A percentile compares a stretch with the other conserved stretches of the same genome.
These are phyloP conservation scores for Rheum nobile DNA, from an alignment of 148 eudicot genomes.

Conservation along the genomic window DNA sequence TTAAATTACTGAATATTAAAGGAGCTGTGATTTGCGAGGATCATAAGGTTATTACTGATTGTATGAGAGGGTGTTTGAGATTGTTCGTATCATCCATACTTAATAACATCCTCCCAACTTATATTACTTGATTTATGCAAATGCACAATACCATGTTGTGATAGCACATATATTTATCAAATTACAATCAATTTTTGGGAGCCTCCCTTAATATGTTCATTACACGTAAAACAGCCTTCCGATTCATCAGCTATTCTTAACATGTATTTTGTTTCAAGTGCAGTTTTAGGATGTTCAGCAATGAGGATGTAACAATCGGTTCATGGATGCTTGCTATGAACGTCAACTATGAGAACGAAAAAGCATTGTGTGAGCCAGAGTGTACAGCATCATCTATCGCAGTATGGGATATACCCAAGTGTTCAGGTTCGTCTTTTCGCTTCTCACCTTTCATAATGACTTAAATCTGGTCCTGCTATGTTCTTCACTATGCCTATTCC, in stretches of 20 bases:
- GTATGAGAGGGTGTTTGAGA: not conserved
- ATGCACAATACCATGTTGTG: not conserved
- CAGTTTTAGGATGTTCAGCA: conserved; percentile 97
- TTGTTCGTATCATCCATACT: not conserved
- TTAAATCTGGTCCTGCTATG: not conserved
- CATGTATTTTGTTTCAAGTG: conserved; percentile 7
- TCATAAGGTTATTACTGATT: not conserved
- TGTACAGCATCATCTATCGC: conserved; percentile 71
- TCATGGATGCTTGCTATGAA: conserved; percentile 99
- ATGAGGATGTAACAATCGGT: conserved; percentile 94
- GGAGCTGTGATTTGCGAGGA: not conserved
- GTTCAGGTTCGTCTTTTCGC: conserved; percentile 56
- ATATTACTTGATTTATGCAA: not conserved
- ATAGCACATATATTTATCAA: not conserved
- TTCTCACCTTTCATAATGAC: not conserved
- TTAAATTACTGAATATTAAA: not conserved
- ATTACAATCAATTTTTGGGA: not conserved
- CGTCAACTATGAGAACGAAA: conserved; percentile 75
- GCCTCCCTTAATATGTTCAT: not conserved
- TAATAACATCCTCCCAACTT: not conserved
- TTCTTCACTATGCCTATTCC: not conserved
- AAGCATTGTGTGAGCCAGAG: conserved; percentile 49
- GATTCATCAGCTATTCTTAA: not conserved
- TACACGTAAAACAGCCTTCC: not conserved
- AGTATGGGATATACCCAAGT: conserved; percentile 95